Percentiles rank a stretch among this genome's conserved stretches.
Evolutionary conservation across 768 basidiomycete genomes (phyloP).

Genomic region (Sarcodon sp.): DNA sequence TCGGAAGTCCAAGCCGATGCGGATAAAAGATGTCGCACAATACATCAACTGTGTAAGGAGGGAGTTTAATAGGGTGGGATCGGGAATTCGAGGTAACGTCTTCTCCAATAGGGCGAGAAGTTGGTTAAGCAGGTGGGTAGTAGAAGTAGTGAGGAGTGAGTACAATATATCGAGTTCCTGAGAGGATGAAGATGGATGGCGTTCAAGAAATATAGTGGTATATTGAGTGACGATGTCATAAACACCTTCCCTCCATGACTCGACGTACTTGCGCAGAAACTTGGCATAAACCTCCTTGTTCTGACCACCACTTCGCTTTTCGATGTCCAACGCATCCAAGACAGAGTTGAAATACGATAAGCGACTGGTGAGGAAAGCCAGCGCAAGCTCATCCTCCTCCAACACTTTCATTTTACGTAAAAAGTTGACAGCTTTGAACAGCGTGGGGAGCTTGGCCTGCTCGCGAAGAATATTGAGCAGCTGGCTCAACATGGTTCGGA

Average conservation of each 20-base stretch:
- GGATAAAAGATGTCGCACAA: constrained; percentile 81
- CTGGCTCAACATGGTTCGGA: constrained; percentile 57
- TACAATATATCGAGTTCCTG: constrained; percentile 20
- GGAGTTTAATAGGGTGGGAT: constrained; percentile 57
- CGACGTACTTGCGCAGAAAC: constrained; percentile 79
- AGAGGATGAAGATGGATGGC: constrained; percentile 22
- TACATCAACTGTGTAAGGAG: constrained; percentile 90
- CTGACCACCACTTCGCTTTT: constrained; percentile 25
- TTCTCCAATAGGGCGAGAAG: constrained; percentile 56
- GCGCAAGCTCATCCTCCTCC: constrained; percentile 61
- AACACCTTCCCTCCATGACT: constrained; percentile 84
- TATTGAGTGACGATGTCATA: constrained; percentile 90
- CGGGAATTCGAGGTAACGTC: constrained; percentile 47
- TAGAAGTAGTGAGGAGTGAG: constrained; percentile 51
- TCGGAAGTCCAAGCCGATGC: constrained; percentile 89
- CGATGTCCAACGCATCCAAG: constrained; percentile 36
- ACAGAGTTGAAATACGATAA: constrained; percentile 47
- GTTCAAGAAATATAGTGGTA: constrained; percentile 79
- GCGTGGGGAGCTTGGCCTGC: constrained; percentile 75
- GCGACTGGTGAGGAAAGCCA: constrained; percentile 73
- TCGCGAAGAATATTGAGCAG: constrained; percentile 72
- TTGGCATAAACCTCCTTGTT: constrained; percentile 63
- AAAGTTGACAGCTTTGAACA: constrained; percentile 86
- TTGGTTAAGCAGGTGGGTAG: constrained; percentile 44
- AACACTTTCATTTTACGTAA: constrained; percentile 73